Percentiles rank a stretch among this genome's conserved stretches.
Conservation (phyloP, 306 rosid species). For the Coriaria nepalensis region DNA sequence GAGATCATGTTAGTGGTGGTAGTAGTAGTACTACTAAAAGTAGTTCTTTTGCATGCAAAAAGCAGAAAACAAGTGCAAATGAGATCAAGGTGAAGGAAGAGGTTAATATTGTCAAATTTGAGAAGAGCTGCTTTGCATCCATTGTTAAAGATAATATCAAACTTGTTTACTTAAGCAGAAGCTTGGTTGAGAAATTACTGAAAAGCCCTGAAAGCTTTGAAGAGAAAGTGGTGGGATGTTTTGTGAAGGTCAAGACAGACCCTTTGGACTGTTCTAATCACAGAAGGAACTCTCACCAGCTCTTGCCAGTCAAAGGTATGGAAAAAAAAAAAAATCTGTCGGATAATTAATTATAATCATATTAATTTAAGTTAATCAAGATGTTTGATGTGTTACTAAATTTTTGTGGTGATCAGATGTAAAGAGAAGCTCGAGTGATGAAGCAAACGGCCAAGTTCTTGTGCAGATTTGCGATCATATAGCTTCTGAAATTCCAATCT, state of each 20-base stretch:
- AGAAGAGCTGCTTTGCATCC: slow-evolving; percentile 28
- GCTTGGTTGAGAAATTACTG: slow-evolving; percentile 37
- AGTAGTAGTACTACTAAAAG: slow-evolving; percentile 5
- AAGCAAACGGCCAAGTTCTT: slow-evolving; percentile 16
- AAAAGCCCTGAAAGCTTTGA: slow-evolving; percentile 28
- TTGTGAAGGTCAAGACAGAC: slow-evolving; percentile 25
- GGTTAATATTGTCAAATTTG: not conserved
- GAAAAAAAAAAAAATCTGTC: not conserved
- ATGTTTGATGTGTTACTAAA: too few species aligned
- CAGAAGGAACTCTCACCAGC: slow-evolving; percentile 12
- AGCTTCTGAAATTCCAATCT: slow-evolving; percentile 22
- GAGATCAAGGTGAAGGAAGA: slow-evolving; percentile 17
- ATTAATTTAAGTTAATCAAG: too few species aligned
- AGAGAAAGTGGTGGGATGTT: slow-evolving; percentile 40
- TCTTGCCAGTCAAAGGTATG: slow-evolving; percentile 25
- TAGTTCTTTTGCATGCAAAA: too few species aligned
- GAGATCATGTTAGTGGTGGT: too few species aligned
- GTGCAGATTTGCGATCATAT: slow-evolving; percentile 43
- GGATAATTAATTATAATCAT: too few species aligned
- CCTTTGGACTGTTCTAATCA: slow-evolving; percentile 9
- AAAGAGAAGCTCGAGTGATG: slow-evolving; percentile 6
- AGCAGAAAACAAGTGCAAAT: slow-evolving; percentile 16
- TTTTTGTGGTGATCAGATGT: too few species aligned
- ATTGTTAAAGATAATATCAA: slow-evolving; percentile 25
- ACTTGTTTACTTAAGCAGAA: slow-evolving; percentile 41